Base-by-base conservation (phyloP, 192 early-diverging fungal species). In the Coemansia umbellata region DNA sequence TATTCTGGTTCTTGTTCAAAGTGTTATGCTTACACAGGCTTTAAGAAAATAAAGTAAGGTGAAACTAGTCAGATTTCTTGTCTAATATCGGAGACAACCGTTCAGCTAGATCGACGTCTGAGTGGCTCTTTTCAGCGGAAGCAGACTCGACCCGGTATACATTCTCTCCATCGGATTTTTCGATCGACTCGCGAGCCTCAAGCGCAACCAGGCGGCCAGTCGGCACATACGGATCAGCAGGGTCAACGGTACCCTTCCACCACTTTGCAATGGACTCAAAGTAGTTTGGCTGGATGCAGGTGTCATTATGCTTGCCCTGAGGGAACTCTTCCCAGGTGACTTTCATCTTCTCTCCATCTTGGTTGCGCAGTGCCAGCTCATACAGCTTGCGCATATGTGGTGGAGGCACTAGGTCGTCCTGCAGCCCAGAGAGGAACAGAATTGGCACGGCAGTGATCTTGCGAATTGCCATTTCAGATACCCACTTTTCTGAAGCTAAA, bases 271-370 rank as follows among this genome's bases (percentile, higher is more conserved):
- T 87, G 3, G 74, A 53, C 36, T 91, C 89, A 78, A 90, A 94
- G 63, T 95, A 98, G 0, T 84, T 88, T 5, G 63, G 77, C 82
- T 98, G 87, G 22, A 91, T 47, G 43, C 86, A 87, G 5, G 93
- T 94, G 37, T 95, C 92, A 58, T 95, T 95, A 71, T 98, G 95
- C 35, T 81, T 89, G 15, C 95, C 95, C n/a, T 85, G 55, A 9
- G 63, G 58, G 71, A 96, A 95, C 61, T 80, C 78, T 28, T 81
- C 78, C 83, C 84, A 76, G 9, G 52, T 48, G 5, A 64, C 43
- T 33, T 31, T 49, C 55, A 53, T 60, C 15, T 37, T 50, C 50
- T 48, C 53, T 11, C 50, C 40, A 26, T 53, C 53, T 27, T 61
- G 55, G 37, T 65, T 59, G 8, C 60, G 80, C 36, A 80, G 64